Percentiles rank a stretch among this genome's conserved stretches.
Evolutionary conservation across 2,329 filamentous ascomycete genomes (phyloP).

Genomic region (Cordyceps pruinosa): DNA sequence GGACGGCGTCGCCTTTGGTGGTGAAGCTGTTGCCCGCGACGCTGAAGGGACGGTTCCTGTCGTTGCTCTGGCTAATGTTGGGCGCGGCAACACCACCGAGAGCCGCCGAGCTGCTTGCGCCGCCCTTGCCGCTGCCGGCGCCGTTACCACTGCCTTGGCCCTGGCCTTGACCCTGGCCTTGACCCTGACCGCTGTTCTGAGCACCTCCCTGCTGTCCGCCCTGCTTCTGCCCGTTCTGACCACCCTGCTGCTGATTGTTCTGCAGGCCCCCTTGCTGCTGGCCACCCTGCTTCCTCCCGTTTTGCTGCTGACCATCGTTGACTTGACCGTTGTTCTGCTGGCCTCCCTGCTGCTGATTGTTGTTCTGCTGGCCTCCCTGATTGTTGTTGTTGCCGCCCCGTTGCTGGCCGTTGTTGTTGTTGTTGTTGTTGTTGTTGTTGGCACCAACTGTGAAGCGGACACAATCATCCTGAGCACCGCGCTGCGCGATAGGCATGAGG

Average conservation of each 20-base stretch:
- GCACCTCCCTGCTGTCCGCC: neutral
- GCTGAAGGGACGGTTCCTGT: conserved; percentile 44
- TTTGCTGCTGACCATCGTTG: conserved; percentile 6
- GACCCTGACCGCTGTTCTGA: neutral
- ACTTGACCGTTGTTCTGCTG: conserved; percentile 2
- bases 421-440: conserved; percentile 19
- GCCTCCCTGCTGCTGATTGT: conserved; percentile 11
- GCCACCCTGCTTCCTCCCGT: neutral
- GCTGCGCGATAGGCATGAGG: conserved; percentile 59
- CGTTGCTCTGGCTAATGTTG: conserved; percentile 39
- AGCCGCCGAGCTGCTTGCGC: conserved; percentile 25
- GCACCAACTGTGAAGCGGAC: conserved; percentile 48
- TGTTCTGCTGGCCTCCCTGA: conserved; percentile 2
- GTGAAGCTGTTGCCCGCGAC: conserved; percentile 54
- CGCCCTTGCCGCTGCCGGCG: conserved; percentile 18
- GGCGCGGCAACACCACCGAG: conserved; percentile 48
- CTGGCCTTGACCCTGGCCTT: neutral
- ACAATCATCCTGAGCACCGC: conserved; percentile 61
- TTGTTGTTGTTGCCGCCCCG: conserved; percentile 15
- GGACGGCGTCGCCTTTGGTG: conserved; percentile 46
- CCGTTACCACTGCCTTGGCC: neutral
- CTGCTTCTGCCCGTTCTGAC: neutral
- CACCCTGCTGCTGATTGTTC: neutral
- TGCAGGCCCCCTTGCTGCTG: neutral
- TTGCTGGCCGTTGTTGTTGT: conserved; percentile 15